Base-by-base conservation (phyloP, 202 grass and related monocot species). In the Eragrostis tef region DNA sequence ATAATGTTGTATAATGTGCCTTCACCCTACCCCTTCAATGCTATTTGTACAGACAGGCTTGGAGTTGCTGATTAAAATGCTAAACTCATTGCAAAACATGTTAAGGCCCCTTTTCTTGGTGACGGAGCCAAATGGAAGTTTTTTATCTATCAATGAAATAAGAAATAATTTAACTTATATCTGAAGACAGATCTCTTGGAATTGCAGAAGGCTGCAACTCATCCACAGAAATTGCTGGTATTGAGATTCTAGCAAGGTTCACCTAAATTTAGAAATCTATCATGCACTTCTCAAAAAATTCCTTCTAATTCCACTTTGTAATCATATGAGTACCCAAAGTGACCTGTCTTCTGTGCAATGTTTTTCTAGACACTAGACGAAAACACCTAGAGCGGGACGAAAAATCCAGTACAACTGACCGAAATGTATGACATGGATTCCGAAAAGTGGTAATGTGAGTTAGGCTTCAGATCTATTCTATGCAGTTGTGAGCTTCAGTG, bases 191-290 rank as follows among this genome's bases (percentile, higher is more conserved):
- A 81, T 43, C 43, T 84, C 63, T 81, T 73, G 77, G 70, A 86
- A 41, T 75, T 81, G 84, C n/a, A 43, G 78, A 62, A 81, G 19
- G 41, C 41, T 68, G 70, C 70, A 78, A 39, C 62, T 70, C 14
- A 48, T 68, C 52, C 78, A 75, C 63, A 43, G 27, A 81, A 81
- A 57, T 53, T 70, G 73, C 43, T 62, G 71, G 50, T 13, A 44
- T 70, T 67, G 71, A 86, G 71, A 75, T 70, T 86, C 78, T 39
- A 51, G 20, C 53, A 76, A 6, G 24, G 64, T 68, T 57, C 21
- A 21, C 12, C 52, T 5, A 70, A 87, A 81, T 87, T 87, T 81
- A 76, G 22, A 70, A 76, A 81, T 75, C 21, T 64, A 42, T 54
- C 58, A 62, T 69, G 72, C 27, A 54, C 16, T 71, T 81, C 56